Conservation (phyloP, 768 basidiomycete species). For the Vararia minispora region DNA sequence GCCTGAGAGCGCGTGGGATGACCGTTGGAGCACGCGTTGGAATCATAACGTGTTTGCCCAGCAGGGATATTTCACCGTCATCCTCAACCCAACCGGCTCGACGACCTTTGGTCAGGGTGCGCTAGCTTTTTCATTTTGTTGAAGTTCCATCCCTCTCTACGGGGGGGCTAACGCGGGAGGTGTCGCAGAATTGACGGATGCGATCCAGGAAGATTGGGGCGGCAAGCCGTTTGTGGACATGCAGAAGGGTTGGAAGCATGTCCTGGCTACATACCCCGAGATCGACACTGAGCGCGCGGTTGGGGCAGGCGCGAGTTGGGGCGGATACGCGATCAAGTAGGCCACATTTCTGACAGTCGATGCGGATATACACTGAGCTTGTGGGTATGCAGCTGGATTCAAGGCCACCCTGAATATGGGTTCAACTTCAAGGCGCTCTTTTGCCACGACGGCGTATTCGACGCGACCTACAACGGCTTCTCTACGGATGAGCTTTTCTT, state of each 20-base stretch:
- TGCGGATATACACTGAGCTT: conserved; percentile 1
- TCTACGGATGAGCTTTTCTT: conserved; percentile 90
- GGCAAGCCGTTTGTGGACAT: conserved; percentile 79
- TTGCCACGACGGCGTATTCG: conserved; percentile 90
- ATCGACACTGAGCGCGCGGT: conserved; percentile 47
- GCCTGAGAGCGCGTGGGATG: conserved; percentile 81
- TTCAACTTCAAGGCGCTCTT: conserved; percentile 89
- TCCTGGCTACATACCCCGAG: conserved; percentile 57
- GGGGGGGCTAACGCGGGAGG: too few species aligned
- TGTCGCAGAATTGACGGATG: conserved; percentile 67
- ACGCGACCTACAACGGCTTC: conserved; percentile 69
- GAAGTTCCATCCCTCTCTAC: background rate
- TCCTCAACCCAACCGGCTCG: conserved; percentile 90
- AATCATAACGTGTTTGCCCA: conserved; percentile 71
- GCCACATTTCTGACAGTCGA: conserved; percentile 13
- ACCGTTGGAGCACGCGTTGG: conserved; percentile 88
- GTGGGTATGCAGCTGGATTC: conserved; percentile 64
- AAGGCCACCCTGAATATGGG: conserved; percentile 82
- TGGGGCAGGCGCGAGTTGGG: conserved; percentile 76
- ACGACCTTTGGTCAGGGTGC: conserved; percentile 86
- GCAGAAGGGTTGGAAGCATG: conserved; percentile 62
- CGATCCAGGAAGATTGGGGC: conserved; percentile 73
- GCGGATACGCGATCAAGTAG: conserved; percentile 84
- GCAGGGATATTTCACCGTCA: conserved; percentile 81
- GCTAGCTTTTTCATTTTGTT: background rate